Percentiles rank a stretch among this genome's conserved stretches.
phyloP scores from a whole-genome alignment of 2,329 filamentous ascomycete genomes.

The Aspergillus ustus region DNA sequence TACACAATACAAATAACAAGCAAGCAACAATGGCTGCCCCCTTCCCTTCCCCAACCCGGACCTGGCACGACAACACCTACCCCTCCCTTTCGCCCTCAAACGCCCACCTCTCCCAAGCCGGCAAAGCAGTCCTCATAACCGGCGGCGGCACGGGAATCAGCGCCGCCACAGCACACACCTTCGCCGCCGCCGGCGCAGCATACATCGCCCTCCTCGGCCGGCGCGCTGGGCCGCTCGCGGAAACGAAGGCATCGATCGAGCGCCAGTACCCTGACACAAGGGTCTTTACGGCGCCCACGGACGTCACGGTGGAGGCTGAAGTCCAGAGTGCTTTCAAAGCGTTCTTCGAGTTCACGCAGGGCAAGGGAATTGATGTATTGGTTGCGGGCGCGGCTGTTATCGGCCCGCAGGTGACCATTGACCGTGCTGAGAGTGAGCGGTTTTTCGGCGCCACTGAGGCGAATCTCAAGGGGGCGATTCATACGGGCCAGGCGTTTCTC shows the following conservation, averaged over 20 bases:
- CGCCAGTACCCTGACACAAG: neutral
- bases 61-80: slow-evolving; percentile 11
- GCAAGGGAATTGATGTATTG: slow-evolving; percentile 1
- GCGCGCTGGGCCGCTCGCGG: slow-evolving; percentile 34
- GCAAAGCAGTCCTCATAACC: slow-evolving; percentile 50
- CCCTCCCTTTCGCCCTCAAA: slow-evolving; percentile 44
- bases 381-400: neutral
- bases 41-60: slow-evolving; percentile 6
- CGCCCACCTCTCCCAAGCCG: slow-evolving; percentile 46
- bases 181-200: slow-evolving; percentile 51
- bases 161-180: slow-evolving; percentile 46
- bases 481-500: slow-evolving; percentile 4
- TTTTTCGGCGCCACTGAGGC: neutral
- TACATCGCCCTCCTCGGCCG: slow-evolving; percentile 53
- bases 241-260: slow-evolving; percentile 1
- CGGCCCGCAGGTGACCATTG: neutral
- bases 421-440: neutral
- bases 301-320: neutral
- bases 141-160: slow-evolving; percentile 55
- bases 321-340: neutral
- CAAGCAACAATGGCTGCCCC: neutral
- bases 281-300: neutral
- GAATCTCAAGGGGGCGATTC: neutral
- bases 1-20: neutral
- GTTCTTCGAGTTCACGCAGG: neutral